Conservation (phyloP, 768 basidiomycete genomes). For the Dictyophora rubrovolvata region DNA sequence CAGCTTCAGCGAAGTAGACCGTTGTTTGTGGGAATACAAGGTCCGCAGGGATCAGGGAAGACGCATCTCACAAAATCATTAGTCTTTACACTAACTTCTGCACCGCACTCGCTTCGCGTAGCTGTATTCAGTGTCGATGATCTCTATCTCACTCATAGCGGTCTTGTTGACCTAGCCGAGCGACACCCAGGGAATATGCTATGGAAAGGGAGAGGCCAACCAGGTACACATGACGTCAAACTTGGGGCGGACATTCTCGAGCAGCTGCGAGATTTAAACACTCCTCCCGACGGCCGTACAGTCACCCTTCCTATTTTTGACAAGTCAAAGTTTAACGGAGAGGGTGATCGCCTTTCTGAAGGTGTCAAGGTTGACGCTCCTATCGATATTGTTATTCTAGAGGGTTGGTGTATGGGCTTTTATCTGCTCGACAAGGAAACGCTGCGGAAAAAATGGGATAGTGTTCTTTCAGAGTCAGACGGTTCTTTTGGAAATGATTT, state of each 20-base stretch:
- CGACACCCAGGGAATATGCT: constrained; percentile 52
- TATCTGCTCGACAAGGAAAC: constrained; percentile 44
- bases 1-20: constrained; percentile 28
- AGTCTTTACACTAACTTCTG: constrained; percentile 20
- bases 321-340: constrained; percentile 69
- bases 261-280: constrained; percentile 36
- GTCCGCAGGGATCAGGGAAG: constrained; percentile 93
- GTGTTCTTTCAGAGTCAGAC: constrained; percentile 21
- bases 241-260: constrained; percentile 49
- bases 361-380: constrained; percentile 38
- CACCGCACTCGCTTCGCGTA: constrained; percentile 43
- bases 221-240: constrained; percentile 80
- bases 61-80: constrained; percentile 20
- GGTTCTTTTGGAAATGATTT: background rate
- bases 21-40: constrained; percentile 80
- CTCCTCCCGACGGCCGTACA: background rate
- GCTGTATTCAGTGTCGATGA: constrained; percentile 73
- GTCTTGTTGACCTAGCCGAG: constrained; percentile 43
- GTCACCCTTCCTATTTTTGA: constrained; percentile 74
- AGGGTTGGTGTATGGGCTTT: constrained; percentile 96
- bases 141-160: constrained; percentile 69
- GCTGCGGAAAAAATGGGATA: constrained; percentile 44
- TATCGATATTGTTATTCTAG: constrained; percentile 78
- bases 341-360: constrained; percentile 67
- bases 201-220: constrained; percentile 78